phyloP scores from a whole-genome alignment of 768 basidiomycete species.

The Tricholomella constricta region DNA sequence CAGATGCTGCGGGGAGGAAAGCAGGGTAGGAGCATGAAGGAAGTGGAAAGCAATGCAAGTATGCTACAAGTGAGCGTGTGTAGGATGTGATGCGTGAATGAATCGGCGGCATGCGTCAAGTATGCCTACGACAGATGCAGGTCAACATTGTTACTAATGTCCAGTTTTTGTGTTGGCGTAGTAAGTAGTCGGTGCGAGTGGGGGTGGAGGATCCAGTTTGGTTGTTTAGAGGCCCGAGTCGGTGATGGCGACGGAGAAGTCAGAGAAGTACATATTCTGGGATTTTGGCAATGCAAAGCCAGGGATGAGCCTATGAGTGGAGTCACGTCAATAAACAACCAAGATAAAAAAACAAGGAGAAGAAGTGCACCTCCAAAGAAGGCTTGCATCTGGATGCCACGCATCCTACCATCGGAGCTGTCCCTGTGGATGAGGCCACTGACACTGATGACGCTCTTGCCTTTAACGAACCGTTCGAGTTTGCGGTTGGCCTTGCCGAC shows the following conservation, averaged over 20 bases:
- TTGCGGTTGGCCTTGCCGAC: conserved; percentile 70
- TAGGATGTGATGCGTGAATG: conserved; percentile 6
- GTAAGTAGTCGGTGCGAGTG: background rate
- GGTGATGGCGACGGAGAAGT: conserved; percentile 66
- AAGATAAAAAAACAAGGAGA: background rate
- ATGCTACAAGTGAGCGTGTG: conserved; percentile 19
- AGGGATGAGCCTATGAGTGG: conserved; percentile 40
- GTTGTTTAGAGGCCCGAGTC: conserved; percentile 39
- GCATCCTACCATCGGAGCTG: conserved; percentile 49
- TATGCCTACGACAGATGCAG: conserved; percentile 1
- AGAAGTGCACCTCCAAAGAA: conserved; percentile 68
- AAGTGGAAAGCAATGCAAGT: conserved; percentile 5
- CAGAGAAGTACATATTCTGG: conserved; percentile 67
- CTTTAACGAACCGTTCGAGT: conserved; percentile 65
- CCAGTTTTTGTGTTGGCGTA: background rate
- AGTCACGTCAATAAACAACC: background rate
- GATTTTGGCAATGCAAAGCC: conserved; percentile 63
- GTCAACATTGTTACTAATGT: background rate
- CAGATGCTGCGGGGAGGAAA: background rate
- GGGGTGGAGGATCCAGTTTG: background rate
- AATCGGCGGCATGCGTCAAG: conserved; percentile 12
- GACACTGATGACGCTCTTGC: conserved; percentile 62
- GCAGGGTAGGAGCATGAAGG: background rate
- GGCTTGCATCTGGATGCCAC: conserved; percentile 73
- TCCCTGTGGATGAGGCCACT: conserved; percentile 56